These are phyloP conservation scores for Casuarina equisetifolia DNA, from an alignment of 306 rosid species.

Conservation along the genomic window DNA sequence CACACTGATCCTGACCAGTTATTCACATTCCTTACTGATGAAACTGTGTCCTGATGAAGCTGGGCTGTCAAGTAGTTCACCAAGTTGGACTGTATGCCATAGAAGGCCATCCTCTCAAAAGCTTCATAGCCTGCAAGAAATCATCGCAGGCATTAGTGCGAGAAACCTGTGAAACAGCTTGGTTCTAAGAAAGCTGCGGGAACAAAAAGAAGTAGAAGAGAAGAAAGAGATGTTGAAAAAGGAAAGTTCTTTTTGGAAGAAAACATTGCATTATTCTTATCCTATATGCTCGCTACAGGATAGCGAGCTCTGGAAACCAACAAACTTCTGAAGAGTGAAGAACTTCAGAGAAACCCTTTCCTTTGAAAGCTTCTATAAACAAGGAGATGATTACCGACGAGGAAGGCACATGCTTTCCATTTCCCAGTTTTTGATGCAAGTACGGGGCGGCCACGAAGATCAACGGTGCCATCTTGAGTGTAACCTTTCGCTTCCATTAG, in stretches of 20 bases:
- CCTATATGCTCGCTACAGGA: too few relatives aligned
- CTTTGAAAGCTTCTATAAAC: too few relatives aligned
- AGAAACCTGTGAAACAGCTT: not conserved
- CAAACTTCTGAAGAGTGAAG: too few relatives aligned
- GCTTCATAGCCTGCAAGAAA: constrained; percentile 77
- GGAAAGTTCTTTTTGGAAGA: too few relatives aligned
- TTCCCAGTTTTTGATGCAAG: constrained; percentile 82
- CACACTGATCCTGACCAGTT: constrained; percentile 97
- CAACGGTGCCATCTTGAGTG: constrained; percentile 80
- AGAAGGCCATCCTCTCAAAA: constrained; percentile 98
- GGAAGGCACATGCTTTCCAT: constrained; percentile 98
- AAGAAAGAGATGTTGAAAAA: not conserved
- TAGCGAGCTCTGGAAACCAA: too few relatives aligned
- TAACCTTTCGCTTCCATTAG: constrained; percentile 65
- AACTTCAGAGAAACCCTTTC: too few relatives aligned
- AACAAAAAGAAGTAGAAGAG: not conserved
- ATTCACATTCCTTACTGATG: constrained; percentile 94
- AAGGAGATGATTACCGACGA: constrained; percentile 59
- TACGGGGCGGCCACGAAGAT: constrained; percentile 77
- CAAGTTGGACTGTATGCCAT: constrained; percentile 87
- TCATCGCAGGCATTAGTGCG: not conserved
- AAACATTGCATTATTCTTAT: too few relatives aligned
- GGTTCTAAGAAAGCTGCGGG: not conserved
- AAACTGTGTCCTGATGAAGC: constrained; percentile 87
- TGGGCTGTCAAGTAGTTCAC: constrained; percentile 83